These are phyloP conservation scores for Quercus variabilis DNA, from an alignment of 306 rosid species.

Conservation along the genomic window DNA sequence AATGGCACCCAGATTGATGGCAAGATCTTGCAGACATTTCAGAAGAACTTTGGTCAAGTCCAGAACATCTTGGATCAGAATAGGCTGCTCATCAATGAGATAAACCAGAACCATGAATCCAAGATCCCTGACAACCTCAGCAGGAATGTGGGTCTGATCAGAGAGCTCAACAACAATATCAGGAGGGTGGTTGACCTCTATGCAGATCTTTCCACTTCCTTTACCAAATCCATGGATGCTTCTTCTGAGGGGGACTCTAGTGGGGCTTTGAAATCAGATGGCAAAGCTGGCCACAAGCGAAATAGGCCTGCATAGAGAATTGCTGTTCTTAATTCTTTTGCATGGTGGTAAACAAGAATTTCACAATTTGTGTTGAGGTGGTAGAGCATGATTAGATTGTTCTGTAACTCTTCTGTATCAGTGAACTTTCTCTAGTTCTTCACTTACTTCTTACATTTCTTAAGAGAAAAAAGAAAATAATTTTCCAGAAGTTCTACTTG, in stretches of 20 bases:
- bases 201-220: constrained; percentile 83
- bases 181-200: constrained; percentile 93
- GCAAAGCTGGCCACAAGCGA: constrained; percentile 64
- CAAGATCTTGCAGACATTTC: constrained; percentile 70
- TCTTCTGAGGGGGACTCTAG: constrained; percentile 95
- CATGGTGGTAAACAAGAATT: constrained; percentile 29
- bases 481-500: constrained; percentile 38
- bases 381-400: constrained; percentile 42
- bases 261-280: constrained; percentile 77
- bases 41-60: constrained; percentile 86
- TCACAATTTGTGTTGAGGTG: constrained; percentile 26
- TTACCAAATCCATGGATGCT: constrained; percentile 81
- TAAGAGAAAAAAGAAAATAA: constrained; percentile 44
- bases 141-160: constrained; percentile 84
- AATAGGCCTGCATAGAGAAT: constrained; percentile 53
- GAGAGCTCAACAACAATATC: constrained; percentile 90
- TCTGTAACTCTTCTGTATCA: constrained; percentile 37
- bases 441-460: constrained; percentile 37
- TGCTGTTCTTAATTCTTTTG: constrained; percentile 29
- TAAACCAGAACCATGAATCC: constrained; percentile 97
- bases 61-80: constrained; percentile 90
- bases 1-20: constrained; percentile 66
- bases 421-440: constrained; percentile 37
- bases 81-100: constrained; percentile 84
- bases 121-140: constrained; percentile 83